Base-by-base conservation (phyloP, 495 filamentous ascomycete species). In the Penicillium angulare region DNA sequence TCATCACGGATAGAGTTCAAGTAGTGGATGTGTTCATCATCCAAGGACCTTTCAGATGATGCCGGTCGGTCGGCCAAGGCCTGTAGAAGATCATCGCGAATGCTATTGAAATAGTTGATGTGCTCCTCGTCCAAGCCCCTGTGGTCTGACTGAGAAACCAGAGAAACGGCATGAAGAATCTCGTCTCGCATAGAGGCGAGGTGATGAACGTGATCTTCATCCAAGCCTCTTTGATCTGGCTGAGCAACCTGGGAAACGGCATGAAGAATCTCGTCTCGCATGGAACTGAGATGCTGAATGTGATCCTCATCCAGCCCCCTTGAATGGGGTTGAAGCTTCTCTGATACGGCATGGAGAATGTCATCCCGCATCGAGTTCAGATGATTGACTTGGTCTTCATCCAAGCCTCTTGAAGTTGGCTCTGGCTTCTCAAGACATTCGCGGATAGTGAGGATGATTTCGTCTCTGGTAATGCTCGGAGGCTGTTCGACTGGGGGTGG, bases 381-480 rank as follows among this genome's bases (percentile, higher is more conserved):
- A 42, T 57, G 43, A 61, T 49, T 44, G 58, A 53, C 22, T 56
- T 61, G 54, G 9, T 50, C 46, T n/a, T 53, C 42, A 10, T 58
- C 40, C 24, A 58, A 20, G 3, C 33, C 34, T 4, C 59, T 61
- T 21, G 56, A 41, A 13, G 53, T 43, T 13, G 56, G 41, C 22
- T 67, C 61, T 1, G 61, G 43, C 36, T 47, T 57, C 36, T 63
- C 66, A 20, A 96, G 72, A 56, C 86, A 90, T 57, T 92, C 87
- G 33, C 83, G 78, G 34, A 96, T 84, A 0, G 86, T 84, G 35
- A 81, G 78, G 9, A 90, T 75, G 12, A 95, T 83, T 52, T 95
- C 89, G 13, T 90, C 87, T 18, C 84, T 80, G 0, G 89, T 87
- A 21, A 91, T 79, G n/a, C 67, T 73, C 1, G 83, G 76, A 12